Evolutionary conservation across 192 early-diverging fungal species (phyloP).

Genomic region (Umbelopsis sp.): DNA sequence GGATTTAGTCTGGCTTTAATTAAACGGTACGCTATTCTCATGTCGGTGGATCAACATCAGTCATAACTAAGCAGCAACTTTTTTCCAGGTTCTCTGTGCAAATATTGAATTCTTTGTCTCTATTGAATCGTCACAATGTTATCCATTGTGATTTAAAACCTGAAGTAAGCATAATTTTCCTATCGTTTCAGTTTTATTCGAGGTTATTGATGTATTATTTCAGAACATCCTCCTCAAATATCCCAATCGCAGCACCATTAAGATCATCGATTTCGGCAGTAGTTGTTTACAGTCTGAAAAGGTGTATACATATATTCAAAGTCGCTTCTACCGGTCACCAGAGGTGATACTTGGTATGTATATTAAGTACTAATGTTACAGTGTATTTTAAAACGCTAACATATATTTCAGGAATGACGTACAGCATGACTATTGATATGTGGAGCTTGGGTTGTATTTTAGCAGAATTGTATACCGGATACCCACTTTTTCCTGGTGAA

Average conservation of each 20-base stretch:
- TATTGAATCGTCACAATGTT: slow-evolving; percentile 75
- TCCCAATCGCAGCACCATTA: slow-evolving; percentile 75
- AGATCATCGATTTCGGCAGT: slow-evolving; percentile 98
- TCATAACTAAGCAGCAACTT: slow-evolving; percentile 2
- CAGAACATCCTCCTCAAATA: slow-evolving; percentile 84
- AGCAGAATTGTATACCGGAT: slow-evolving; percentile 81
- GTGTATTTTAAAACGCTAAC: background rate
- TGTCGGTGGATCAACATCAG: background rate
- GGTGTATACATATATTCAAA: slow-evolving; percentile 98
- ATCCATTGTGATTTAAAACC: slow-evolving; percentile 98
- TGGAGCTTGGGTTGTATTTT: slow-evolving; percentile 98
- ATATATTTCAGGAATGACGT: slow-evolving; percentile 58
- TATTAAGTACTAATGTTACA: background rate
- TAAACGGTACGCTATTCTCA: slow-evolving; percentile 51
- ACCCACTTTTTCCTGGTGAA: slow-evolving; percentile 89
- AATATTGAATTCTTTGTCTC: slow-evolving; percentile 78
- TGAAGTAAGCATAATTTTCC: slow-evolving; percentile 66
- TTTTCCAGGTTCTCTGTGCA: slow-evolving; percentile 74
- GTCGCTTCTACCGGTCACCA: slow-evolving; percentile 96
- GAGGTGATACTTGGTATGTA: slow-evolving; percentile 86
- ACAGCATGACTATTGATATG: slow-evolving; percentile 95
- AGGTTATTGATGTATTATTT: background rate
- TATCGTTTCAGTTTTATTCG: background rate
- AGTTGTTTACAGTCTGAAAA: slow-evolving; percentile 92
- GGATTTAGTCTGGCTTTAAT: slow-evolving; percentile 84